Conservation (phyloP, 2,329 filamentous ascomycete species). For the Phyllosticta citribraziliensis region DNA sequence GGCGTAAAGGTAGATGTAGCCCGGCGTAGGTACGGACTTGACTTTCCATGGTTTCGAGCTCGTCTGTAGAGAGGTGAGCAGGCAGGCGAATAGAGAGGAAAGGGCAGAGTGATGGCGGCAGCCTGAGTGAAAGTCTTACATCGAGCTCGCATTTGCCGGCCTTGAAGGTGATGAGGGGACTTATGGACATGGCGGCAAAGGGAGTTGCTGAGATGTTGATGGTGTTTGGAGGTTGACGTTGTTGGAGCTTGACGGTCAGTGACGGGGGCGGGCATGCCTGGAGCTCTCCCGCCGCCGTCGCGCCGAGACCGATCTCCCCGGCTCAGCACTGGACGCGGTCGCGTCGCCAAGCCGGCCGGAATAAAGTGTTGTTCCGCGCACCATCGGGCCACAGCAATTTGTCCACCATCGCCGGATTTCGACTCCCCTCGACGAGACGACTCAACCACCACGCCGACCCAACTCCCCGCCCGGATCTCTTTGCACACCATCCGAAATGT, state of each 20-base stretch:
- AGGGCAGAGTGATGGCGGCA: conserved; percentile 19
- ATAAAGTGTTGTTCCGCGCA: conserved; percentile 2
- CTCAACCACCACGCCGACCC: conserved; percentile 11
- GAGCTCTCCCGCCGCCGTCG: not conserved
- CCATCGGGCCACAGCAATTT: conserved; percentile 8
- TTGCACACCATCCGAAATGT: conserved; percentile 54
- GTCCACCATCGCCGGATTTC: conserved; percentile 5
- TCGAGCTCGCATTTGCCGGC: conserved; percentile 80
- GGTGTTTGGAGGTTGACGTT: not conserved
- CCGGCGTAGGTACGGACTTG: conserved; percentile 60
- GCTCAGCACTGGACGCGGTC: not conserved
- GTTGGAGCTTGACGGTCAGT: not conserved
- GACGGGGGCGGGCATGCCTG: not conserved
- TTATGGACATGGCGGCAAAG: conserved; percentile 58
- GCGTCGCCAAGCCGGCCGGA: conserved; percentile 1
- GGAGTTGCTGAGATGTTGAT: conserved; percentile 8
- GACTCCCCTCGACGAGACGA: conserved; percentile 10
- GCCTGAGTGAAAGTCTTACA: conserved; percentile 37
- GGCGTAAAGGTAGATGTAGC: conserved; percentile 92
- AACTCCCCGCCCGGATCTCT: conserved; percentile 9
- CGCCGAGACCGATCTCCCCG: not conserved
- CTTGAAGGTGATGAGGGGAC: conserved; percentile 91
- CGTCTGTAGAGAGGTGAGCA: conserved; percentile 3
- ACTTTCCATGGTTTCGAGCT: conserved; percentile 58
- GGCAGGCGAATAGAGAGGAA: not conserved